These are phyloP conservation scores for Trametes hirsuta DNA, from an alignment of 1,284 basidiomycete species.

Conservation along the genomic window DNA sequence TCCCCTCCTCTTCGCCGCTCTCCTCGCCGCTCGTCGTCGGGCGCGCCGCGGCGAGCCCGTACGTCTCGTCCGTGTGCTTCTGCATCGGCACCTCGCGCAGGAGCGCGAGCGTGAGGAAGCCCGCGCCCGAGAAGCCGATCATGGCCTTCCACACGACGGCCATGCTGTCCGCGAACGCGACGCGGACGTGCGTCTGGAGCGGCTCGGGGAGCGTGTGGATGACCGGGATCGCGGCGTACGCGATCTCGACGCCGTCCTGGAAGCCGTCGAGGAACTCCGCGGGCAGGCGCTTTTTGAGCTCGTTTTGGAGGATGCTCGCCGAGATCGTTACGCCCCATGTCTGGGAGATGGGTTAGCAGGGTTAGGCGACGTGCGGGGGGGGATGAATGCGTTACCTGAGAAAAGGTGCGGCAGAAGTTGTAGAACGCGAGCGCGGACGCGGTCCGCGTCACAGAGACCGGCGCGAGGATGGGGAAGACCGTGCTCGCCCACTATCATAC, in stretches of 20 bases:
- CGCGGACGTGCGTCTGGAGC: slow-evolving; percentile 29
- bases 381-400: slow-evolving; percentile 20
- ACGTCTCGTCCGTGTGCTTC: slow-evolving; percentile 11
- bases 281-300: slow-evolving; percentile 31
- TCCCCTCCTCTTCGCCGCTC: no score
- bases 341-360: slow-evolving; percentile 10
- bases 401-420: slow-evolving; percentile 16
- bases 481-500: slow-evolving; percentile 11
- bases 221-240: slow-evolving; percentile 36
- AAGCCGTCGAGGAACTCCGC: slow-evolving; percentile 27
- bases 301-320: slow-evolving; percentile 35
- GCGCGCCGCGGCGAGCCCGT: not conserved
- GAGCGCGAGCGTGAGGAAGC: slow-evolving; percentile 16
- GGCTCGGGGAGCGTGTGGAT: slow-evolving; percentile 28
- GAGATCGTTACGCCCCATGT: slow-evolving; percentile 37
- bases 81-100: slow-evolving; percentile 22
- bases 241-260: slow-evolving; percentile 27
- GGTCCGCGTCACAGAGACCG: slow-evolving; percentile 7
- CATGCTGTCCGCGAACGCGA: slow-evolving; percentile 35
- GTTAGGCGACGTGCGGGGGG: slow-evolving; percentile 29
- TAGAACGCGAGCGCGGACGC: slow-evolving; percentile 18
- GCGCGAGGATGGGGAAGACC: slow-evolving; percentile 21
- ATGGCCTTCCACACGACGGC: slow-evolving; percentile 34
- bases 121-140: slow-evolving; percentile 30
- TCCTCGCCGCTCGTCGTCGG: no score